Conservation (phyloP, 2,329 filamentous ascomycete species). For the Chaetomium globosum region DNA sequence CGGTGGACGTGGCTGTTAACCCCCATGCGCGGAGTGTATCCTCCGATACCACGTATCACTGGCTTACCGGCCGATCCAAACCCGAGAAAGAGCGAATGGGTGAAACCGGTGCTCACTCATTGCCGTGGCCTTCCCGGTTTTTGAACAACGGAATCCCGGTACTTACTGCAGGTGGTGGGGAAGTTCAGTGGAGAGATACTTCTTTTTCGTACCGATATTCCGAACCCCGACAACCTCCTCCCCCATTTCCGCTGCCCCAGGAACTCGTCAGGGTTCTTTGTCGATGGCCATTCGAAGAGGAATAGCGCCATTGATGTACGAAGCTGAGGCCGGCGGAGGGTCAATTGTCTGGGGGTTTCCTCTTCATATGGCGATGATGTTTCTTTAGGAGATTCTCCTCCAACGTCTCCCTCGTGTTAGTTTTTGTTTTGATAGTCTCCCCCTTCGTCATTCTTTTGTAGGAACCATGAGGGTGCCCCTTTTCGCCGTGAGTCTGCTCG, state of each 20-base stretch:
- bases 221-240: neutral
- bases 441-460: constrained; percentile 20
- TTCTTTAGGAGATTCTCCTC: constrained; percentile 14
- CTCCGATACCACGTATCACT: neutral
- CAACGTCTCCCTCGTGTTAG: constrained; percentile 11
- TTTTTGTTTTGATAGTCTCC: constrained; percentile 12
- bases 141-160: neutral
- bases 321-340: neutral
- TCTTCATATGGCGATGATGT: neutral
- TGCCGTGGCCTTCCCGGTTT: neutral
- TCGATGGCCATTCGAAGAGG: neutral
- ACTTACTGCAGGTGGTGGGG: neutral
- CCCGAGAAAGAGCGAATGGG: neutral
- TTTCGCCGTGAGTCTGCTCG: constrained; percentile 29
- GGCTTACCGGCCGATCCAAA: neutral
- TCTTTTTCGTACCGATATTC: neutral
- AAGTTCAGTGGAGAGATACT: neutral
- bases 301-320: neutral
- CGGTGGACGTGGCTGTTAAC: too few species aligned
- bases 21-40: too few species aligned
- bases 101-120: neutral
- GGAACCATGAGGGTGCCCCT: constrained; percentile 30
- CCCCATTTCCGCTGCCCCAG: neutral
- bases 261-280: neutral
- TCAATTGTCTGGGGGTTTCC: neutral